Evolutionary conservation across 768 basidiomycete genomes (phyloP).

Genomic region (Termitomyces sp.): DNA sequence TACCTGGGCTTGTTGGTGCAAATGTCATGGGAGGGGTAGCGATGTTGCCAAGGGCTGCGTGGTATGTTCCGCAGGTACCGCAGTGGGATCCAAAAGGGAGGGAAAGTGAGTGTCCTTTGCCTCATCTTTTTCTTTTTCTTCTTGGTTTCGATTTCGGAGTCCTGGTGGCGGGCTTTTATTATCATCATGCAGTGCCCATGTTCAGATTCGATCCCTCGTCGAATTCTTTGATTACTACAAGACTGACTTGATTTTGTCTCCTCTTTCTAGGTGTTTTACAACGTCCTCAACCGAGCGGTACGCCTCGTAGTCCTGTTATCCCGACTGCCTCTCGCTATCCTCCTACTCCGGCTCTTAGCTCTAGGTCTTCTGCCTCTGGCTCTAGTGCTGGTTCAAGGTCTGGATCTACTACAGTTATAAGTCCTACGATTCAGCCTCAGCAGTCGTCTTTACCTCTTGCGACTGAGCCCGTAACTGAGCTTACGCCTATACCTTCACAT

Average conservation of each 20-base stretch:
- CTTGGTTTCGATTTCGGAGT: background rate
- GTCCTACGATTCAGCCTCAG: background rate
- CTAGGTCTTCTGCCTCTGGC: background rate
- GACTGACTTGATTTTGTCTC: background rate
- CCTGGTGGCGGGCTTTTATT: background rate
- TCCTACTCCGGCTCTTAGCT: background rate
- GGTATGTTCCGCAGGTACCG: constrained; percentile 2
- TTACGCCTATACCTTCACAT: background rate
- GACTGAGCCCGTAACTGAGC: background rate
- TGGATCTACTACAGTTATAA: background rate
- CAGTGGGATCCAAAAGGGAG: background rate
- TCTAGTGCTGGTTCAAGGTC: background rate
- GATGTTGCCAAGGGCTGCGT: background rate
- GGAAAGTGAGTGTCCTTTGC: constrained; percentile 1
- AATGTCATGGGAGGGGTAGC: background rate
- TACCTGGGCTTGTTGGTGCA: too few species aligned
- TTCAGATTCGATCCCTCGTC: background rate
- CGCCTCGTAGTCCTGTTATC: background rate
- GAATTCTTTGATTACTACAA: too few species aligned
- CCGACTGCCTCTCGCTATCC: background rate
- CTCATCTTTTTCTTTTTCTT: background rate
- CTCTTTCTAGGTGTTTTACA: background rate
- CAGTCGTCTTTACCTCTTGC: background rate
- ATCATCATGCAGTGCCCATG: background rate
- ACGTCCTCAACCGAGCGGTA: background rate